A percentile compares a stretch with the other conserved stretches of the same genome.
Evolutionary conservation across 2,329 filamentous ascomycete species (phyloP).

Genomic region (Coleophoma eucalyptorum): DNA sequence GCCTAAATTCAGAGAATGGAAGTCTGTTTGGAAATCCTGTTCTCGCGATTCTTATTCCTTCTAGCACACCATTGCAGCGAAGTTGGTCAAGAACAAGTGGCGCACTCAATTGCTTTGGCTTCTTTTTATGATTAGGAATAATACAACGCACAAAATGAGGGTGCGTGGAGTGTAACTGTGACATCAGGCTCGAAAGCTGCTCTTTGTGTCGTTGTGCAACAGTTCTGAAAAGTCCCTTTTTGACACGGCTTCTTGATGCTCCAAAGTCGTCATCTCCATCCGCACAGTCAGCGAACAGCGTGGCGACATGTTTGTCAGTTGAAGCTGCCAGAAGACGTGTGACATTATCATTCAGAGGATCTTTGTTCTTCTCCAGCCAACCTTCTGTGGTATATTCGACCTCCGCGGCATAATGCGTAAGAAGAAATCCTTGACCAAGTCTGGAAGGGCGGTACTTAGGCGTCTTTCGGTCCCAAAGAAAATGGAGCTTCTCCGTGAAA

Average conservation of each 20-base stretch:
- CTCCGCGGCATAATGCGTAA: constrained; percentile 96
- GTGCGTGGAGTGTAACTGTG: constrained; percentile 89
- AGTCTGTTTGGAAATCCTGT: constrained; percentile 96
- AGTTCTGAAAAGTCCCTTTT: constrained; percentile 95
- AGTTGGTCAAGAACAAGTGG: constrained; percentile 94
- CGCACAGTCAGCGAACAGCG: constrained; percentile 83
- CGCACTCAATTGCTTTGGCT: constrained; percentile 86
- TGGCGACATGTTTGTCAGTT: constrained; percentile 76
- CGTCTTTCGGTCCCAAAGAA: constrained; percentile 93
- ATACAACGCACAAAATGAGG: constrained; percentile 98
- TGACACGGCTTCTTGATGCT: constrained; percentile 74
- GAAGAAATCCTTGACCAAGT: constrained; percentile 85
- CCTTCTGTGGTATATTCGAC: constrained; percentile 94
- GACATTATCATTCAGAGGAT: constrained; percentile 94
- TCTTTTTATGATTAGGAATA: constrained; percentile 95
- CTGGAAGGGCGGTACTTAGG: constrained; percentile 88
- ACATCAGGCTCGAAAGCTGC: constrained; percentile 94
- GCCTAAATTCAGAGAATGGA: constrained; percentile 88
- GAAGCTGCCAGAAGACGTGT: constrained; percentile 84
- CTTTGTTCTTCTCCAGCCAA: constrained; percentile 99
- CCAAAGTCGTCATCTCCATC: constrained; percentile 72
- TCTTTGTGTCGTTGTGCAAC: constrained; percentile 97
- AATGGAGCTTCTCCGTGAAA: constrained; percentile 97
- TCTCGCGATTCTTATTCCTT: constrained; percentile 93
- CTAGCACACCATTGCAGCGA: constrained; percentile 98